Conservation (phyloP, 2,329 filamentous ascomycete species). For the Beauveria varroae region DNA sequence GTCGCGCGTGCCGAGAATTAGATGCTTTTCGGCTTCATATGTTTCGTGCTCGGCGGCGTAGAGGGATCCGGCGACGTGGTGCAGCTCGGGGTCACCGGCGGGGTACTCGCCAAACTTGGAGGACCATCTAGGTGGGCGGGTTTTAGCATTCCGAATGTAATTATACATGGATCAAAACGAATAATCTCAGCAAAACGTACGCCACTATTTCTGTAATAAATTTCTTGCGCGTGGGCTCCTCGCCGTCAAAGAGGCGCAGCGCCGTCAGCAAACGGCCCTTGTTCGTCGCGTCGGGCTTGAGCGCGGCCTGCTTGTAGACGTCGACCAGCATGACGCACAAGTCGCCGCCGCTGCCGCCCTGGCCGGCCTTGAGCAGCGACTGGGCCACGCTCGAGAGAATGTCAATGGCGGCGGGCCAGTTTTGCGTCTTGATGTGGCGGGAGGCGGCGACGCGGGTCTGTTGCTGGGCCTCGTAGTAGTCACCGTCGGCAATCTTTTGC, state of each 20-base stretch:
- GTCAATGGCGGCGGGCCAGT: slow-evolving; percentile 80
- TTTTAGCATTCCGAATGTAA: not conserved
- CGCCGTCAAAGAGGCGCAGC: slow-evolving; percentile 68
- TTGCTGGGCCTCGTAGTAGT: slow-evolving; percentile 97
- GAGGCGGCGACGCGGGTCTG: slow-evolving; percentile 93
- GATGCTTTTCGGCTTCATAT: slow-evolving; percentile 88
- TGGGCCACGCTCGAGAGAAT: slow-evolving; percentile 79
- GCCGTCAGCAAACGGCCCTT: slow-evolving; percentile 72
- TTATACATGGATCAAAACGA: no score
- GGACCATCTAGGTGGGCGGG: slow-evolving; percentile 56
- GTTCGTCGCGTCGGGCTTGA: slow-evolving; percentile 65
- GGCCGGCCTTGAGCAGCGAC: slow-evolving; percentile 81
- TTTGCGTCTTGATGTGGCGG: slow-evolving; percentile 81
- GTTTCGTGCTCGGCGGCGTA: slow-evolving; percentile 90
- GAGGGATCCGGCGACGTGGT: slow-evolving; percentile 81
- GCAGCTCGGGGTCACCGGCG: slow-evolving; percentile 86
- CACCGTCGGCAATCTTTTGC: slow-evolving; percentile 80
- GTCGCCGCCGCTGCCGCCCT: slow-evolving; percentile 88
- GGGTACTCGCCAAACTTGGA: slow-evolving; percentile 78
- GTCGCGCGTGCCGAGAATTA: slow-evolving; percentile 81
- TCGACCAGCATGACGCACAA: slow-evolving; percentile 81
- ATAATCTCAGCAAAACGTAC: slow-evolving; percentile 35
- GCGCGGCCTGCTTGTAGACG: slow-evolving; percentile 80
- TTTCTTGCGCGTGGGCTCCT: slow-evolving; percentile 88
- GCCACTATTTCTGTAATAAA: slow-evolving; percentile 80